phyloP scores from a whole-genome alignment of 495 filamentous ascomycete species.

The Paragyromitra xinjiangensis region DNA sequence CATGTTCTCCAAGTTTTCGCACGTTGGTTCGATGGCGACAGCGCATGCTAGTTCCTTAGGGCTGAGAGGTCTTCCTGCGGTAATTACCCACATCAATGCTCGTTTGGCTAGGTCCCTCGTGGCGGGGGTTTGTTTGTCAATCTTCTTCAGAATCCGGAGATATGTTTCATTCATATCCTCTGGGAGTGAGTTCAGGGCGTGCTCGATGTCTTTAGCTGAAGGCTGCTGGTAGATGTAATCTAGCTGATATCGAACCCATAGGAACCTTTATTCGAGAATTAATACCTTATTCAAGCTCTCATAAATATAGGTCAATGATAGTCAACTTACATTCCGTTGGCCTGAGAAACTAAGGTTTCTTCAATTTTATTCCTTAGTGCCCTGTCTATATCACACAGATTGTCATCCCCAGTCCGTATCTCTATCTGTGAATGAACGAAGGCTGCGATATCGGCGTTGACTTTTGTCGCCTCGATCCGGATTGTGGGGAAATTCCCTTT shows the following conservation, averaged over 20 bases:
- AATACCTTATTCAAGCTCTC: not conserved
- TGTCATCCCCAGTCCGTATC: not conserved
- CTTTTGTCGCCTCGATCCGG: constrained; percentile 31
- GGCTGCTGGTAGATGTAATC: constrained; percentile 39
- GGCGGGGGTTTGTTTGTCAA: constrained; percentile 26
- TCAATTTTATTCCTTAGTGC: not conserved
- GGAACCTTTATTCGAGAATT: constrained; percentile 31
- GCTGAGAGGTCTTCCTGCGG: constrained; percentile 19
- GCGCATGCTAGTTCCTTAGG: constrained; percentile 14
- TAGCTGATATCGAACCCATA: constrained; percentile 45
- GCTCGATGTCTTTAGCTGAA: constrained; percentile 22
- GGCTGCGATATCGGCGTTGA: constrained; percentile 30
- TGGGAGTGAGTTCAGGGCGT: constrained; percentile 21
- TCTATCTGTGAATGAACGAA: constrained; percentile 30
- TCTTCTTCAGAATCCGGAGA: constrained; percentile 28
- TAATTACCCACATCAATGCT: constrained; percentile 38
- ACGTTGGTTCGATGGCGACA: constrained; percentile 23
- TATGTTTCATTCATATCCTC: constrained; percentile 38
- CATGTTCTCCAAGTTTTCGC: not conserved
- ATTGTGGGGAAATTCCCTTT: constrained; percentile 11
- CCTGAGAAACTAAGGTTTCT: constrained; percentile 9
- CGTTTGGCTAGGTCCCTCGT: constrained; percentile 14
- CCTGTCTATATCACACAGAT: not conserved
- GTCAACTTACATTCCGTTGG: constrained; percentile 29
- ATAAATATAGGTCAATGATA: not conserved